Evolutionary conservation across 495 filamentous ascomycete genomes (phyloP).

Genomic region (Lasiosphaeris hirsuta): DNA sequence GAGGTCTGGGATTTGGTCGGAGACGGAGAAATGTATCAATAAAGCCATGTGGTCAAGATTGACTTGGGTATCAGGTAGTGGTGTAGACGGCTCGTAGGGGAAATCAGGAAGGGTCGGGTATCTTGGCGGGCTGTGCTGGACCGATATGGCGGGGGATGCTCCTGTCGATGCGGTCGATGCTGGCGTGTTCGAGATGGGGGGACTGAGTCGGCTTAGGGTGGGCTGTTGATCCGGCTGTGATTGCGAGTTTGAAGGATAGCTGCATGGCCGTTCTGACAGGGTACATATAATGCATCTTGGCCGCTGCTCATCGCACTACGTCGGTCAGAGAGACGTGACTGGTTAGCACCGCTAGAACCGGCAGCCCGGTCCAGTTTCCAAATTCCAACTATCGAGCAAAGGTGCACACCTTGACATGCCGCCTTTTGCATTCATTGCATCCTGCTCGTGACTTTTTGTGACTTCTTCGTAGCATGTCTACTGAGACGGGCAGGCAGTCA

Average conservation of each 20-base stretch:
- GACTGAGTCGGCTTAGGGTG: too few species aligned
- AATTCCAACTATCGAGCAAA: not conserved
- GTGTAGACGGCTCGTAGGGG: not conserved
- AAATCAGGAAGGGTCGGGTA: slow-evolving; percentile 14
- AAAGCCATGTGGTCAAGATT: slow-evolving; percentile 40
- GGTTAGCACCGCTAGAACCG: too few species aligned
- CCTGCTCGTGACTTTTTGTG: slow-evolving; percentile 39
- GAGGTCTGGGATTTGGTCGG: slow-evolving; percentile 27
- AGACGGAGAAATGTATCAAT: slow-evolving; percentile 29
- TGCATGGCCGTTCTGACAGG: slow-evolving; percentile 32
- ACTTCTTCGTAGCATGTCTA: slow-evolving; percentile 34
- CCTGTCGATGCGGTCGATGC: slow-evolving; percentile 2
- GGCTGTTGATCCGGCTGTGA: not conserved
- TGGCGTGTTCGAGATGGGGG: not conserved
- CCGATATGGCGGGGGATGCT: not conserved
- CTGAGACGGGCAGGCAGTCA: too few species aligned
- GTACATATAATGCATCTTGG: slow-evolving; percentile 35
- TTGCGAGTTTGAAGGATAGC: slow-evolving; percentile 20
- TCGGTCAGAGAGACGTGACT: not conserved
- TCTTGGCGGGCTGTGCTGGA: slow-evolving; percentile 3
- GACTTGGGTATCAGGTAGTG: slow-evolving; percentile 15
- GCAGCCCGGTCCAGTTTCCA: too few species aligned
- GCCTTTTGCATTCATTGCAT: slow-evolving; percentile 39
- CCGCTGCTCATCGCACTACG: slow-evolving; percentile 36
- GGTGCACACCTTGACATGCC: slow-evolving; percentile 35